Evolutionary conservation across 345 rosid genomes (phyloP), one percentile per base, ranked within the genome.

Genomic region (Durio zibethinus): DNA sequence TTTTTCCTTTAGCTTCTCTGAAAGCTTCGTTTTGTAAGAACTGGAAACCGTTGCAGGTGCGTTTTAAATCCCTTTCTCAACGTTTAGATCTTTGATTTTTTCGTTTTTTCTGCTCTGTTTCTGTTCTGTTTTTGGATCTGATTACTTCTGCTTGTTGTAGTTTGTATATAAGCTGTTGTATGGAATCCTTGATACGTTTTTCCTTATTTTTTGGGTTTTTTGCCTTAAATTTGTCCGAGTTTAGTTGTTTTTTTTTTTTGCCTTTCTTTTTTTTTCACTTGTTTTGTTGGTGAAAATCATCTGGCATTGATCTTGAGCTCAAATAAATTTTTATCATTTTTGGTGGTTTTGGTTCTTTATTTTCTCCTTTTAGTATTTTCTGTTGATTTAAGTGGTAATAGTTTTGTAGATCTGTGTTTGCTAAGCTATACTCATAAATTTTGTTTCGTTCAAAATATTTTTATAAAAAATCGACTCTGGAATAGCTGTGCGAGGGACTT

Each of bases 11-110:
- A 65, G 33, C 73, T 78, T 53, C 70, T 70, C 16, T 69, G 12
- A 45, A 59, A 50, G 42, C 76, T 63, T 72, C 76, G 43, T 73
- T 53, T 47, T 23, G 53, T 53, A 36, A 61, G 63, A 64, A 43
- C 72, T 76, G 53, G 65, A 72, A 75, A 75, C 82, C 3, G 36
- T 67, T 43, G 7, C 80, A 62, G 92, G 92, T 90, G 67, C 76
- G 81, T 82, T 81, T 84, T 76, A 62, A 79, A 79, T 74, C 64
- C 16, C 18, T 31, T 63, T 74, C 33, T 20, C 25, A 15, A 62
- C 56, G 40, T 53, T 64, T 64, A 35, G 45, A 35, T 63, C 40
- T 35, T 20, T 25, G 31, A 42, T 78, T 74, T 77, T 62, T 76
- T 29, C n/a, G n/a, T 60, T 68, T 78, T 60, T 79, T 18, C 64